These are phyloP conservation scores for Sugiyamaella marilandica DNA, from an alignment of 805 yeast species.

Conservation along the genomic window DNA sequence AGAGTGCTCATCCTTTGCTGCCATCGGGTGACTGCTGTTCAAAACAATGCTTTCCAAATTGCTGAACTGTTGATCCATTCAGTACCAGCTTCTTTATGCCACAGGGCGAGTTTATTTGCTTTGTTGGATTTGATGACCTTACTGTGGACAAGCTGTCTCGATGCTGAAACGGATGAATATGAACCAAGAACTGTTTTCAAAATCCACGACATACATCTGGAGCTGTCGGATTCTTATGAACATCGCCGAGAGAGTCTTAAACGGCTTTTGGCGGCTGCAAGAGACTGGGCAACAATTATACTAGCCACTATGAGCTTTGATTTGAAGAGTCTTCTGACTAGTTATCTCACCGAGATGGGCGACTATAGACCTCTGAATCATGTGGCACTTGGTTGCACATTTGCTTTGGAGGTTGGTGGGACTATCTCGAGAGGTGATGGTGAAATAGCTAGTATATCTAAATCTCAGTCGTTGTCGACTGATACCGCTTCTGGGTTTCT, in stretches of 20 bases:
- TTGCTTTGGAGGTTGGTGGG: constrained; percentile 88
- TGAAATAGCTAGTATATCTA: constrained; percentile 49
- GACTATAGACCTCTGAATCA: constrained; percentile 35
- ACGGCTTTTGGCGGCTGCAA: constrained; percentile 53
- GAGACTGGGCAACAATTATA: constrained; percentile 60
- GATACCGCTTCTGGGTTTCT: constrained; percentile 65
- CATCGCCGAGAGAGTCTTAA: constrained; percentile 71
- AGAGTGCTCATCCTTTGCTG: constrained; percentile 66
- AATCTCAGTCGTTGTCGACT: constrained; percentile 36
- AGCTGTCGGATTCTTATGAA: constrained; percentile 66
- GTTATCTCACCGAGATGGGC: constrained; percentile 57
- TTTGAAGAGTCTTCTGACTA: constrained; percentile 70
- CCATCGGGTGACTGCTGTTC: constrained; percentile 69
- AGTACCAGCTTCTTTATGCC: constrained; percentile 77
- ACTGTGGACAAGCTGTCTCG: constrained; percentile 72
- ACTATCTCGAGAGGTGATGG: constrained; percentile 60
- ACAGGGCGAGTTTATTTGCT: constrained; percentile 65
- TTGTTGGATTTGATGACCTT: constrained; percentile 75
- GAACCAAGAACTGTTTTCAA: constrained; percentile 71
- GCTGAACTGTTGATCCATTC: constrained; percentile 61
- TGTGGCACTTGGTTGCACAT: constrained; percentile 76
- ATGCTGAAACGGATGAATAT: constrained; percentile 78
- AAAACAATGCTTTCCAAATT: constrained; percentile 72
- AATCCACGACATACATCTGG: constrained; percentile 47
- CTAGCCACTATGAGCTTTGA: constrained; percentile 62